Evolutionary conservation across 78 protist genomes (phyloP).

Genomic region (Dictyostelium purpureum): DNA sequence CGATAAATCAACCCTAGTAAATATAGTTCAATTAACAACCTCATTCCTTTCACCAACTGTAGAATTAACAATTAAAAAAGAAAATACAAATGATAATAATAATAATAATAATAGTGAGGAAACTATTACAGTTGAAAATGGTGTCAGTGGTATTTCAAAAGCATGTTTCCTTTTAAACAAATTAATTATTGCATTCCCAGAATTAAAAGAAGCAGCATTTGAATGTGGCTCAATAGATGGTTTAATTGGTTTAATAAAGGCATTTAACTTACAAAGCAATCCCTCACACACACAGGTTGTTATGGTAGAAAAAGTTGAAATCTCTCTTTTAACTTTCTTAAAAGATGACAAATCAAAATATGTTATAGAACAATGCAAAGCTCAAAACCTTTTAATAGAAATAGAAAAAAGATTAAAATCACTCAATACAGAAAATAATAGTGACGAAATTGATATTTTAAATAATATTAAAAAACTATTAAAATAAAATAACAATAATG

Average conservation of each 20-base stretch:
- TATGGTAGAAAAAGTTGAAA: conserved; percentile 60
- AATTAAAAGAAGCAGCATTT: neutral
- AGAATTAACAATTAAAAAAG: neutral
- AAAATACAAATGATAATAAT: too few species aligned
- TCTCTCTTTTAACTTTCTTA: neutral
- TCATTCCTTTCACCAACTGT: conserved; percentile 64
- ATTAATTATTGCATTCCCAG: conserved; percentile 9
- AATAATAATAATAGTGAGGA: neutral
- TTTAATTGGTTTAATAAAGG: neutral
- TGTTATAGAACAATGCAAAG: neutral
- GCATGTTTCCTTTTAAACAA: conserved; percentile 47
- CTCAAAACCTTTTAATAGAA: neutral
- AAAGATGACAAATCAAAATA: neutral
- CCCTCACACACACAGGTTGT: conserved; percentile 11
- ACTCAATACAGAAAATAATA: neutral
- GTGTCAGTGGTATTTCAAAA: conserved; percentile 48
- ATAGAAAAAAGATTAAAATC: conserved; percentile 11
- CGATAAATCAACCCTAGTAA: neutral
- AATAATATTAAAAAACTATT: neutral
- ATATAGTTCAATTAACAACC: neutral
- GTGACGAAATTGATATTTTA: neutral
- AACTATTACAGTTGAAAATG: neutral
- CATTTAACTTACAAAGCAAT: neutral
- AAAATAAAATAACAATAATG: too few species aligned
- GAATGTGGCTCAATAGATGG: conserved; percentile 43